Evolutionary conservation across 108 stramenopile species (phyloP).

Genomic region (Nitzschia putrida): DNA sequence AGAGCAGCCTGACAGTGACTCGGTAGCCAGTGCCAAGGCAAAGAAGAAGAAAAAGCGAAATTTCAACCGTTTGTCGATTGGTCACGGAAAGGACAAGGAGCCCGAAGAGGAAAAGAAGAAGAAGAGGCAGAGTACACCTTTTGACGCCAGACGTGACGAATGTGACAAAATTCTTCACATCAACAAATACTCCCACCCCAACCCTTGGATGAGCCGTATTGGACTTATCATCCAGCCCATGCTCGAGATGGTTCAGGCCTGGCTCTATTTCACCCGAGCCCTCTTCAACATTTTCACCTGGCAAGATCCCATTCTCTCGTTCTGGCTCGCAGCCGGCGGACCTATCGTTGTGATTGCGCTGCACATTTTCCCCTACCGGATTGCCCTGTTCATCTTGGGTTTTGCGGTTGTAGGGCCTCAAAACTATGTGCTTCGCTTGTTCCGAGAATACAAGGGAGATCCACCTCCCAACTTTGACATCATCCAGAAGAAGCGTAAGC

Average conservation of each 20-base stretch:
- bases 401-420: slow-evolving; percentile 61
- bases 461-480: slow-evolving; percentile 34
- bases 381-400: slow-evolving; percentile 49
- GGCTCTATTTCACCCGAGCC: slow-evolving; percentile 43
- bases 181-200: slow-evolving; percentile 49
- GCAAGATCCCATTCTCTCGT: slow-evolving; percentile 71
- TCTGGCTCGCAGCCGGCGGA: slow-evolving; percentile 52
- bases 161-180: slow-evolving; percentile 45
- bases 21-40: background rate
- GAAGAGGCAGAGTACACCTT: slow-evolving; percentile 26
- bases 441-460: slow-evolving; percentile 31
- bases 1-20: slow-evolving; percentile 25
- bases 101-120: slow-evolving; percentile 39
- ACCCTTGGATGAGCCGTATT: slow-evolving; percentile 54
- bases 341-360: slow-evolving; percentile 39
- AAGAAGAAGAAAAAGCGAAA: slow-evolving; percentile 25
- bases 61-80: slow-evolving; percentile 11
- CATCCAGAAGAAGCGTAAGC: slow-evolving; percentile 31
- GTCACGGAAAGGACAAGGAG: slow-evolving; percentile 17
- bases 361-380: slow-evolving; percentile 65
- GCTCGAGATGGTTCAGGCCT: slow-evolving; percentile 36
- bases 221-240: slow-evolving; percentile 45
- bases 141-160: slow-evolving; percentile 31
- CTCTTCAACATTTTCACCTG: slow-evolving; percentile 72
- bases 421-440: slow-evolving; percentile 33